These are phyloP conservation scores for Fraxinus anomala DNA, from an alignment of 257 asterid genomes.

Conservation along the genomic window DNA sequence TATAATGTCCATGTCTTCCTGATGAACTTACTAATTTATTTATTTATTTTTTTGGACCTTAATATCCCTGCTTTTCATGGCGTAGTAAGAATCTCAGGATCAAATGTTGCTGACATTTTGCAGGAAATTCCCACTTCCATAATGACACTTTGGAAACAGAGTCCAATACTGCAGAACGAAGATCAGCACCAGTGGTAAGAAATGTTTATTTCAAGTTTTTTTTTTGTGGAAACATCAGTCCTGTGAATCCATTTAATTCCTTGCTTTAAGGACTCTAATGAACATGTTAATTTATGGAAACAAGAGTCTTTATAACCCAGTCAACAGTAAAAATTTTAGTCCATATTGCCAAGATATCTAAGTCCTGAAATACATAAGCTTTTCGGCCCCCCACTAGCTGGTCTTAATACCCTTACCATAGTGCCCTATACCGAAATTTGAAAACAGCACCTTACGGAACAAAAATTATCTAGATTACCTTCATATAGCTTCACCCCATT, in stretches of 20 bases:
- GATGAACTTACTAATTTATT: neutral
- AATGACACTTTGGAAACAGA: conserved; percentile 42
- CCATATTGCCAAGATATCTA: neutral
- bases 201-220: neutral
- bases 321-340: too few species aligned
- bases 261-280: neutral
- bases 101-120: conserved; percentile 20
- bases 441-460: too few species aligned
- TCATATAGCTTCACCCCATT: too few species aligned
- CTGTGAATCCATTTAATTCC: neutral
- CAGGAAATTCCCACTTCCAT: conserved; percentile 59
- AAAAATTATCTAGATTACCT: too few species aligned
- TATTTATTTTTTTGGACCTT: neutral
- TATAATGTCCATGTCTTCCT: neutral
- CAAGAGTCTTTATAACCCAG: neutral
- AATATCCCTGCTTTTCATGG: neutral
- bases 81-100: neutral
- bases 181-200: conserved; percentile 50
- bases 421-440: too few species aligned
- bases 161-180: conserved; percentile 32
- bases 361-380: neutral
- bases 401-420: neutral
- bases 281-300: neutral
- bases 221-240: neutral
- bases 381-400: neutral